phyloP scores from a whole-genome alignment of 1,284 basidiomycete genomes.

The Takashimella tepidaria region DNA sequence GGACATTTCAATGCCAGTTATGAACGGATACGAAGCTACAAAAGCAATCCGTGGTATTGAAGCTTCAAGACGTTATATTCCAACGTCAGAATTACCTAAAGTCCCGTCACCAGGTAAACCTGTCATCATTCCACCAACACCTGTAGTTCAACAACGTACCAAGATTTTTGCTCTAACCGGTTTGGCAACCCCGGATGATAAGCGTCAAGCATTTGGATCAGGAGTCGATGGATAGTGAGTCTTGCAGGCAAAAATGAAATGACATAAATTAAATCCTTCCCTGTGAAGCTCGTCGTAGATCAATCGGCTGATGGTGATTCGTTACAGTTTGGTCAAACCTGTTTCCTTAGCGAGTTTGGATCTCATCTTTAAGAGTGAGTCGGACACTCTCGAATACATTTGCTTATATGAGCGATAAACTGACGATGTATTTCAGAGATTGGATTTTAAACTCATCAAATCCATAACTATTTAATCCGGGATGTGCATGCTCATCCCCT shows the following conservation, averaged over 20 bases:
- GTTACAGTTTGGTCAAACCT: conserved; percentile 81
- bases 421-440: conserved; percentile 16
- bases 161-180: conserved; percentile 89
- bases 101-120: conserved; percentile 13
- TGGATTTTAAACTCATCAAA: conserved; percentile 21
- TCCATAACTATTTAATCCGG: no score
- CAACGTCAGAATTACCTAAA: conserved; percentile 19
- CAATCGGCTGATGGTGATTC: no score
- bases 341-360: conserved; percentile 86
- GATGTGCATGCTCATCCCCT: no score
- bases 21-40: conserved; percentile 84
- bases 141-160: conserved; percentile 30
- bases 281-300: conserved; percentile 1
- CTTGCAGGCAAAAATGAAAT: neutral
- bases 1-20: conserved; percentile 87
- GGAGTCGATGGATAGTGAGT: conserved; percentile 92
- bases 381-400: neutral
- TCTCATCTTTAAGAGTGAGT: conserved; percentile 65
- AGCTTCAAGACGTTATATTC: conserved; percentile 47
- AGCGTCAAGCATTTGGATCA: conserved; percentile 80
- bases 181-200: conserved; percentile 86
- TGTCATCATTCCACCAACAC: conserved; percentile 12
- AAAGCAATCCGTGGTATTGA: conserved; percentile 76
- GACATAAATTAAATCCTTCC: neutral
- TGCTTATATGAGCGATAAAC: neutral